These are phyloP conservation scores for Chalaropsis thielavioides DNA, from an alignment of 2,329 filamentous ascomycete species.

Conservation along the genomic window DNA sequence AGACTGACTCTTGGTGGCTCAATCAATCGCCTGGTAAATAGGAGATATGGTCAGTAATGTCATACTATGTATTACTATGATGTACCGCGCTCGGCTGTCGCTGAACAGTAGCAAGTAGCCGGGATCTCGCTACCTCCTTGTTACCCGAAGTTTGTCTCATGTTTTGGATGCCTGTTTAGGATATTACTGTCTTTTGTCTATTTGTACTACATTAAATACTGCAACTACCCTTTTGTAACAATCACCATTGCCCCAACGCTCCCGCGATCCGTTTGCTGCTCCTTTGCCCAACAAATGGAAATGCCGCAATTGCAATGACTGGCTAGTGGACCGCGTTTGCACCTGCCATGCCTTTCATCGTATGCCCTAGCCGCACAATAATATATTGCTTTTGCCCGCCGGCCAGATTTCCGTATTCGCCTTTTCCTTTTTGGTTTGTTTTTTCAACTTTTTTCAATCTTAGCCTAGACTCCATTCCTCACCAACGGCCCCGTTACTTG, in stretches of 20 bases:
- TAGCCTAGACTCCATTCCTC: no score
- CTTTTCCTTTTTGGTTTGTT: not conserved
- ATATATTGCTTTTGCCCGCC: not conserved
- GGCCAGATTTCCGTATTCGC: not conserved
- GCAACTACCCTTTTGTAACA: not conserved
- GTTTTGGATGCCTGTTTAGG: not conserved
- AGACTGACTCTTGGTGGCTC: slow-evolving; percentile 24
- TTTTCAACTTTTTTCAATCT: not conserved
- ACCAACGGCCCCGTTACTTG: no score
- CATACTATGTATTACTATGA: not conserved
- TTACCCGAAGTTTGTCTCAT: not conserved
- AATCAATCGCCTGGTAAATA: slow-evolving; percentile 17
- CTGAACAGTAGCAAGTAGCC: no score
- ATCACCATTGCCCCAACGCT: not conserved
- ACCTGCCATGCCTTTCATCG: not conserved
- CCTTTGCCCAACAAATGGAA: not conserved
- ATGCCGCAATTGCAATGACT: not conserved
- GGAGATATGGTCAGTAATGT: not conserved
- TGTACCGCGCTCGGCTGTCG: no score
- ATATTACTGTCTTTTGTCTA: not conserved
- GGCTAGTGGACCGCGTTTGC: not conserved
- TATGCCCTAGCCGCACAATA: not conserved
- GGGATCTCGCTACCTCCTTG: no score
- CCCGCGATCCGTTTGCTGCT: not conserved
- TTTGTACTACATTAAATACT: not conserved